Percentiles rank a stretch among this genome's conserved stretches.
phyloP scores from a whole-genome alignment of 805 yeast species.

The Myxozyma lipomycoides region DNA sequence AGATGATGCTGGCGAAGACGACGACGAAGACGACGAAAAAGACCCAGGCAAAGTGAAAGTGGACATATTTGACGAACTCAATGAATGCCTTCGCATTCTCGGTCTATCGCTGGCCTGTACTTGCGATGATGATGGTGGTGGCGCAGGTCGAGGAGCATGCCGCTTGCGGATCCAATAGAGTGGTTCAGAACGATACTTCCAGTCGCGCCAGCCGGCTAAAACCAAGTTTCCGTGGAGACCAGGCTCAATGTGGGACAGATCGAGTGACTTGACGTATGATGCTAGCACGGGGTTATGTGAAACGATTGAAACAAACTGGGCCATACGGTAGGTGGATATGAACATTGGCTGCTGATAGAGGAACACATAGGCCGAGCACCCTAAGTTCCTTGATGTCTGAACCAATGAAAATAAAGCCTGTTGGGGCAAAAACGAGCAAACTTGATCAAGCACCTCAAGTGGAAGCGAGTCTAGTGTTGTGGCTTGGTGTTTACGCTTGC shows the following conservation, averaged over 20 bases:
- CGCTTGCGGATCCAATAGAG: slow-evolving; percentile 23
- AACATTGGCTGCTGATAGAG: slow-evolving; percentile 55
- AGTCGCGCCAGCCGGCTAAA: slow-evolving; percentile 86
- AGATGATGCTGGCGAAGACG: slow-evolving; percentile 5
- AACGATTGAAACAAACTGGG: slow-evolving; percentile 71
- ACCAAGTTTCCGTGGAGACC: slow-evolving; percentile 20
- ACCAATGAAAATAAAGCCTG: slow-evolving; percentile 48
- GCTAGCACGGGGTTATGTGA: slow-evolving; percentile 56
- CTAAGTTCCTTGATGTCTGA: slow-evolving; percentile 30
- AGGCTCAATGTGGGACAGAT: slow-evolving; percentile 48
- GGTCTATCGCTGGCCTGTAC: slow-evolving; percentile 6
- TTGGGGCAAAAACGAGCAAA: slow-evolving; percentile 37
- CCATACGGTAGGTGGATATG: slow-evolving; percentile 71
- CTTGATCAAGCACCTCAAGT: slow-evolving; percentile 31
- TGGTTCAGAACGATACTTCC: slow-evolving; percentile 76
- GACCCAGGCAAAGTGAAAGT: slow-evolving; percentile 2
- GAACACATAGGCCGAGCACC: slow-evolving; percentile 24
- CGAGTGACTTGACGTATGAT: slow-evolving; percentile 50
- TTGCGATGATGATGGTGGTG: slow-evolving; percentile 29
- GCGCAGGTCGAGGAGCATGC: slow-evolving; percentile 5
- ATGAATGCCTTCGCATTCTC: background rate
- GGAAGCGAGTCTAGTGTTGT: slow-evolving; percentile 32
- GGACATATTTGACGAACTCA: background rate
- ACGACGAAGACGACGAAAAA: slow-evolving; percentile 4
- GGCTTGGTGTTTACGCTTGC: slow-evolving; percentile 1